Evolutionary conservation across 2,329 filamentous ascomycete genomes (phyloP).

Genomic region (Cercospora canescens): DNA sequence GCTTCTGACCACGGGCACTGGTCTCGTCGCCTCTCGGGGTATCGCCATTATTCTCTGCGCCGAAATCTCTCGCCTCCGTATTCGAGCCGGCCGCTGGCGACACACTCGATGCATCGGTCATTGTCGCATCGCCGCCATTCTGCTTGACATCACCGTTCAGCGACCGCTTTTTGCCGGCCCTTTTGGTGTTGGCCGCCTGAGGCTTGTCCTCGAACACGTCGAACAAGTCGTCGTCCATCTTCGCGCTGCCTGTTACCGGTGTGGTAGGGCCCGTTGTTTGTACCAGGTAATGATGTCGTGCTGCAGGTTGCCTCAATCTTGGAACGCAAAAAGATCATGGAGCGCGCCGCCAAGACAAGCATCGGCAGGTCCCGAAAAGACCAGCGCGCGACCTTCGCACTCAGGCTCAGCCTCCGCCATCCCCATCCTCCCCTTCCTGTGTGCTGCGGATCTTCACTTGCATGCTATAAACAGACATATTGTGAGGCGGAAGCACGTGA

Average conservation of each 20-base stretch:
- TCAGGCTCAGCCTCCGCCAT: slow-evolving; percentile 5
- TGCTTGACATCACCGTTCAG: slow-evolving; percentile 74
- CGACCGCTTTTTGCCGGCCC: slow-evolving; percentile 76
- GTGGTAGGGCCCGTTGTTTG: neutral
- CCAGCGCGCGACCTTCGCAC: neutral
- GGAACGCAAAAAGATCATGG: neutral
- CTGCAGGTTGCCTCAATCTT: neutral
- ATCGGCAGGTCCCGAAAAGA: neutral
- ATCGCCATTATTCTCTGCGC: slow-evolving; percentile 11
- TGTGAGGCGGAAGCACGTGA: slow-evolving; percentile 7
- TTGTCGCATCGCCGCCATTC: slow-evolving; percentile 44
- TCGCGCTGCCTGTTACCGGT: neutral
- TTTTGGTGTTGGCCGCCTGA: slow-evolving; percentile 18
- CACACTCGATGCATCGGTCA: slow-evolving; percentile 43
- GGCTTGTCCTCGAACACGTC: slow-evolving; percentile 38
- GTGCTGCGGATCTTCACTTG: neutral
- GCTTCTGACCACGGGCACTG: slow-evolving; percentile 57
- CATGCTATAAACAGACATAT: slow-evolving; percentile 5
- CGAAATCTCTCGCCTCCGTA: slow-evolving; percentile 2
- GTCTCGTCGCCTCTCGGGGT: slow-evolving; percentile 40
- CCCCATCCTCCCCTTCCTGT: neutral
- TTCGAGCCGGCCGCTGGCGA: neutral
- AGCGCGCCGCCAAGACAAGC: neutral
- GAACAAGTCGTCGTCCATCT: slow-evolving; percentile 34
- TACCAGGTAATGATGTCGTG: slow-evolving; percentile 1